Conservation (phyloP, 345 rosid species). For the Brassica cretica region DNA sequence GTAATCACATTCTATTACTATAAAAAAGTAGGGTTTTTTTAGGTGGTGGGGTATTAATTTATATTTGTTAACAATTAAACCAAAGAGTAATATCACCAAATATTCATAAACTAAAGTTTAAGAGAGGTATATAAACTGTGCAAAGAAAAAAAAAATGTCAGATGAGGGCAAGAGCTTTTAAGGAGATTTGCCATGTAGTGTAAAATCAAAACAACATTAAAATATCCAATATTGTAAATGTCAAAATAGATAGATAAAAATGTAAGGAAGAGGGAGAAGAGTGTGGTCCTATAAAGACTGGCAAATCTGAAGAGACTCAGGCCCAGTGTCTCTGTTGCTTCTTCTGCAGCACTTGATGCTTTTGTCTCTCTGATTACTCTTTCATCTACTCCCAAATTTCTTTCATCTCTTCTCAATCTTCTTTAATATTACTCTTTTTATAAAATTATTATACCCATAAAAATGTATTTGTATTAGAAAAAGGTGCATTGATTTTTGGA, state of each 20-base stretch:
- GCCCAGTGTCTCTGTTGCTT: conserved; percentile 43
- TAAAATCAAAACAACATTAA: conserved; percentile 42
- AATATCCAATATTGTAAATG: conserved; percentile 41
- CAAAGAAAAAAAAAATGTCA: background rate
- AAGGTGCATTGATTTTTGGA: background rate
- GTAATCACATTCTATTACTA: background rate
- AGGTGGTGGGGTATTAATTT: background rate
- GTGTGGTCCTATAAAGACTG: conserved; percentile 41
- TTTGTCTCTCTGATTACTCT: conserved; percentile 44
- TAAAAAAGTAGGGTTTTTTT: background rate
- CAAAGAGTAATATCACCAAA: background rate
- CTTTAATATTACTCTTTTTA: background rate
- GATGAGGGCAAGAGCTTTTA: conserved; percentile 36
- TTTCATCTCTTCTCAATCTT: background rate
- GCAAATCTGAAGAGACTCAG: conserved; percentile 42
- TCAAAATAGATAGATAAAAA: conserved; percentile 27
- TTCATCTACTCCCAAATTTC: background rate
- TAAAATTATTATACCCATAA: background rate
- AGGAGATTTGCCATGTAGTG: conserved; percentile 44
- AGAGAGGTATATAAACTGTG: conserved; percentile 7
- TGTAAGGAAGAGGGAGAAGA: conserved; percentile 1
- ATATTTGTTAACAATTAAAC: background rate
- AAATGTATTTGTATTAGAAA: background rate
- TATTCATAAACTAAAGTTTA: background rate
- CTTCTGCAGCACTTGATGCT: conserved; percentile 49